Evolutionary conservation across 805 yeast species (phyloP), one percentile per base, ranked within the genome.

Genomic region (Monosporozyma aerobia): DNA sequence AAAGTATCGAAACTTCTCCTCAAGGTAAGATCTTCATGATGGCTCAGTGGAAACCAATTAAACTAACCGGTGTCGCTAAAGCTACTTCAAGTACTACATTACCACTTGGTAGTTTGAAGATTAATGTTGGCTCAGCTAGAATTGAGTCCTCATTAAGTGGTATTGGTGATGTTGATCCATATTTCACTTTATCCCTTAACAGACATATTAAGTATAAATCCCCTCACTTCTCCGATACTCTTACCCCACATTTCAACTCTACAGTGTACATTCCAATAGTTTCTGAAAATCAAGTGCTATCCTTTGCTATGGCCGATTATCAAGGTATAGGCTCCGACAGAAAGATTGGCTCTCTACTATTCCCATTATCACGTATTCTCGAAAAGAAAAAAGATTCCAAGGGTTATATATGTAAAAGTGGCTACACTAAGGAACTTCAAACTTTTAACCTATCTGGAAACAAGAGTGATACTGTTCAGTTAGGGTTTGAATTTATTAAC

Each of bases 151-250:
- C 81, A 59, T 69, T 85, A 59, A 86, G 84, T 58, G 76, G 82
- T 14, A 77, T 85, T 49, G 92, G 94, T 52, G 79, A 77, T 53
- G 81, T 85, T 60, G 90, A 87, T 67, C 94, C 95, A 4, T 86
- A 85, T 60, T 80, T 83, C 41, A 75, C 78, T 54, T 74, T 85
- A 9, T 61, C 78, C 39, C 67, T 80, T 53, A 81, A 82, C 60
- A 85, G 85, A 58, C 78, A 78, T 63, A 62, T 78, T 41, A 75
- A 74, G 55, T 84, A 76, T 51, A 75, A 73, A 56, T 81, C 94
- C 2, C 63, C 70, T 1, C 78, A 78, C 52, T 77, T 77, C 57
- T 77, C 80, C 11, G 75, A 79, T 48, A 74, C 81, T 1, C 63
- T 74, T 35, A 71, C 79, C 53, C 90, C 92, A 2, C 59, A 62